Evolutionary conservation across 179 eudicot genomes (phyloP), one percentile per base, ranked within the genome.

Genomic region (Carnegiea gigantea): DNA sequence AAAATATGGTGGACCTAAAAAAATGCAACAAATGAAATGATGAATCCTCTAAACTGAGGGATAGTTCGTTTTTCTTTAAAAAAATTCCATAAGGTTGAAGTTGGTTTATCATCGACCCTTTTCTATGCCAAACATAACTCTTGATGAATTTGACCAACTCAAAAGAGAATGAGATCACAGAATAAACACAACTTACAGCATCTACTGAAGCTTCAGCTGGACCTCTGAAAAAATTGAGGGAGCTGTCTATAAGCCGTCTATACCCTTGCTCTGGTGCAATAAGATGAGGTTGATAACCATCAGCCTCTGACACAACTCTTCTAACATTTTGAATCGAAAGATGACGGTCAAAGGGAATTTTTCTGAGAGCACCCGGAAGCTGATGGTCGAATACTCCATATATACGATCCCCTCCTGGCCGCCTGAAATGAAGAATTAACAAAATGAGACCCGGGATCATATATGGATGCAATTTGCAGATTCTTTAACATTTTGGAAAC

Each of bases 231-330:
- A 67, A 88, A 51, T 72, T 77, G 5, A 91, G 80, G 9, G 91
- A 85, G 10, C 90, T 88, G 6, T 91, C 95, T 77, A 91, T 91
- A 54, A 91, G 95, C 30, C 92, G 92, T 73, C 92, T 84, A 75
- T 91, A 91, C 76, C 89, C 95, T 79, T 83, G 88, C 82, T 91
- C 95, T 53, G 95, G 95, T 30, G 95, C 92, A 78, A 91, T 81
- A 80, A 91, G 84, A 86, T 89, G 94, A 60, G 94, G 94, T 51
- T 91, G 92, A 83, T 91, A 91, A 21, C 95, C 92, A 88, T 91
- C 94, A 76, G 95, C 91, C 84, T 90, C 87, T 20, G 87, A 89
- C 62, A 91, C 89, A n/a, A 91, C 88, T 80, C 79, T 90, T 78
- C 70, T 86, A 44, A 91, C 90, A 73, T 88, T 90, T 59, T 85